Base-by-base conservation (phyloP, 2,329 filamentous ascomycete genomes). In the Dactylellina cionopaga region DNA sequence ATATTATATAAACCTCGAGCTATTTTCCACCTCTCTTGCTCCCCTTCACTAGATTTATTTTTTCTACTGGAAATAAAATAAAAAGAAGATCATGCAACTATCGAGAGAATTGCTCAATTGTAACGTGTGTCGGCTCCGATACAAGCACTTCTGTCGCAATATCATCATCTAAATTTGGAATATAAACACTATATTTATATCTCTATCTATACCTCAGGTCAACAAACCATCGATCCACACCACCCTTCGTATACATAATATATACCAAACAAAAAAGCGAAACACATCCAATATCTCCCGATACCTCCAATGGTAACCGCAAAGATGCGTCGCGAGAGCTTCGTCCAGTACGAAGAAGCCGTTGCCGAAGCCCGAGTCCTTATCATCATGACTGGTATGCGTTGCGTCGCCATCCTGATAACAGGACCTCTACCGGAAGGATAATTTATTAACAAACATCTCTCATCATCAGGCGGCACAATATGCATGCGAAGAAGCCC, bases 401-500 rank as follows among this genome's bases (percentile, higher is more conserved):
- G 35, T 71, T 71, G 56, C 43, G 49, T 63, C 65, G 51, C 58
- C 22, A 31, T 15, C 17, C 22, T 13, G 25, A 25, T 35, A 11
- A 19, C 27, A 46, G 31, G 22, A 54, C 27, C 19, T 27, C 17
- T 29, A 25, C 7, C 17, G 33, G 49, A 17, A 31, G 24, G 35
- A 27, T 31, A 24, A 17, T 9, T 19, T 10, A 47, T 13, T 47
- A 51, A 60, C 52, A 33, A 33, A 33, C 22, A n/a, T 19, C 24
- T 54, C 25, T 29, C 33, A 46, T 41, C 13, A 22, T 52, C 71
- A 83, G 84, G 86, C 71, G 90, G 90, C 44, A 92, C 90, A 5
- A 96, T 96, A 77, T 96, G 92, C 82, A 96, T 97, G 93, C 88
- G 90, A 78, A 89, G 88, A 60, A 92, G 92, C 7, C 85, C 86